Percentiles rank a stretch among this genome's conserved stretches.
Evolutionary conservation across 139 green algal species (phyloP).

Genomic region (Volvox reticuliferus): DNA sequence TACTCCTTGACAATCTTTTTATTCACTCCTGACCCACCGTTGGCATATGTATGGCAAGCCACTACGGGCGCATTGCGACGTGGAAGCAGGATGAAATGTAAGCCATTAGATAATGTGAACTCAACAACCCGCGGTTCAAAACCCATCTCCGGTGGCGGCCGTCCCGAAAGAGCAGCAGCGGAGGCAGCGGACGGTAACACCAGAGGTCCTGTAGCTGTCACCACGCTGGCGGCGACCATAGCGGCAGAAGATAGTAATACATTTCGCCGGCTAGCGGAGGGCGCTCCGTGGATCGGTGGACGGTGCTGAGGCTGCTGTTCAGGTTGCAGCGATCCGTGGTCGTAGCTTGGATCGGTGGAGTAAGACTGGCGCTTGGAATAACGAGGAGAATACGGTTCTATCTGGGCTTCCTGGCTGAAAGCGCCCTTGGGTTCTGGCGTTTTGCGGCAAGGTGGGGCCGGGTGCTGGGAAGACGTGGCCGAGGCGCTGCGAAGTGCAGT

Average conservation of each 20-base stretch:
- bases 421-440: too few relatives aligned
- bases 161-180: conserved; percentile 4
- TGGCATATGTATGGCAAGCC: conserved; percentile 79
- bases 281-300: too few relatives aligned
- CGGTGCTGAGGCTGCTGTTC: background rate
- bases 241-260: background rate
- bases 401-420: too few relatives aligned
- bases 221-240: background rate
- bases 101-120: conserved; percentile 91
- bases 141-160: background rate
- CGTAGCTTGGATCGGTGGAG: too few relatives aligned
- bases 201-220: background rate
- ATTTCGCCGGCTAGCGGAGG: background rate
- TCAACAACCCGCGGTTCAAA: conserved; percentile 74
- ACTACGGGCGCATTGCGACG: conserved; percentile 80
- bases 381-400: too few relatives aligned
- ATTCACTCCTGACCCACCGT: conserved; percentile 32
- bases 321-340: background rate
- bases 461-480: too few relatives aligned
- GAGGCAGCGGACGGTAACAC: background rate
- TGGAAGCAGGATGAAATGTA: conserved; percentile 89
- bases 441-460: too few relatives aligned
- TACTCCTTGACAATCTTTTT: too few relatives aligned
- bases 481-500: too few relatives aligned
- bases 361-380: too few relatives aligned